A percentile compares a stretch with the other conserved stretches of the same genome.
These are phyloP conservation scores for Phytopythium montanum DNA, from an alignment of 352 stramenopile species.

Conservation along the genomic window DNA sequence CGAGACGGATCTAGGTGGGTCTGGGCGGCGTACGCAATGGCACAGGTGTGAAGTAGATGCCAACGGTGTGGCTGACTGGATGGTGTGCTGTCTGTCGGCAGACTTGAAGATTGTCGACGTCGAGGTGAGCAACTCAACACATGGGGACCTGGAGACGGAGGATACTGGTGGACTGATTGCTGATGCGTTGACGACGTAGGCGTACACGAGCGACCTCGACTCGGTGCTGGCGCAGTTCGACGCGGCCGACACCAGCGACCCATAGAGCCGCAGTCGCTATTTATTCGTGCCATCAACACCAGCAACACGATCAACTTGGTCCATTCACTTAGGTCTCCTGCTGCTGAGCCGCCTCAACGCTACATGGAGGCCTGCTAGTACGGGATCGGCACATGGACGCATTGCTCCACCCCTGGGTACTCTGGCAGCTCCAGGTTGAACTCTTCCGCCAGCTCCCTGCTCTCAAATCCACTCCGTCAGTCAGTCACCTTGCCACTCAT, in stretches of 20 bases:
- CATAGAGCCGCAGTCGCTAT: neutral
- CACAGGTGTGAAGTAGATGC: neutral
- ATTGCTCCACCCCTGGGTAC: conserved; percentile 61
- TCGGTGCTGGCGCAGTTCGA: conserved; percentile 50
- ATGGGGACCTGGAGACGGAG: neutral
- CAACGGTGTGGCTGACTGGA: neutral
- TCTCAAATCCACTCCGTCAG: neutral
- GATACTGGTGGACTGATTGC: neutral
- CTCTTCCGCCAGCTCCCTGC: conserved; percentile 49
- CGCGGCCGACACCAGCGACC: neutral
- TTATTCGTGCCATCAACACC: neutral
- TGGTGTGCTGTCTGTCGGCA: conserved; percentile 1
- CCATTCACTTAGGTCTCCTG: neutral
- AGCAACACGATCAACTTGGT: neutral
- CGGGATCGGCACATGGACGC: conserved; percentile 43
- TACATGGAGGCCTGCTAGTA: conserved; percentile 9
- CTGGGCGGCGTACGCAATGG: neutral
- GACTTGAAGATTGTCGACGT: conserved; percentile 47
- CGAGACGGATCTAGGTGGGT: conserved; percentile 31
- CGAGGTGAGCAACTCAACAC: conserved; percentile 18
- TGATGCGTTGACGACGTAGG: conserved; percentile 14
- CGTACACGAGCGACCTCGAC: conserved; percentile 43
- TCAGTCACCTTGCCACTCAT: conserved; percentile 1
- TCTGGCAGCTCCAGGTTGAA: conserved; percentile 61
- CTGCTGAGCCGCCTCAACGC: neutral